Evolutionary conservation across 306 rosid genomes (phyloP).

Genomic region (Lotus japonicus): DNA sequence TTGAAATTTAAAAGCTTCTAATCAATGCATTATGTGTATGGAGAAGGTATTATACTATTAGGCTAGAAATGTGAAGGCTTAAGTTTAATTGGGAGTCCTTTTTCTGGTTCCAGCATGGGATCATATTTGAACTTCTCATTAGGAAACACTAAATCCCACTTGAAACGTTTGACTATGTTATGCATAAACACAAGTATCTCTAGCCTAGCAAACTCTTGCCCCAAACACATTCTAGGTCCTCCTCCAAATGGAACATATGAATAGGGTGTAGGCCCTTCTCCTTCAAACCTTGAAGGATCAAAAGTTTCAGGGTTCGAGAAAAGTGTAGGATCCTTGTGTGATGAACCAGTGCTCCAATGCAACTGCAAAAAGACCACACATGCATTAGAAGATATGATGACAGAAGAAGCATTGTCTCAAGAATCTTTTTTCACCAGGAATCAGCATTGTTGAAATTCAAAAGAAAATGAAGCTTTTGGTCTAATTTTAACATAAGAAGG

Average conservation of each 20-base stretch:
- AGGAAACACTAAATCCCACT: constrained; percentile 40
- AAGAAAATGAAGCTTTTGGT: not conserved
- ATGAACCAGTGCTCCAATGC: constrained; percentile 31
- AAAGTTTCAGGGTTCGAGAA: constrained; percentile 36
- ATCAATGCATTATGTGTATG: too few relatives aligned
- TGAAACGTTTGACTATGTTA: constrained; percentile 37
- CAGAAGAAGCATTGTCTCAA: not conserved
- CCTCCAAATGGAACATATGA: constrained; percentile 48
- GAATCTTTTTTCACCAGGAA: too few relatives aligned
- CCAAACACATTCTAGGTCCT: constrained; percentile 56
- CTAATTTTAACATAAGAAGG: not conserved
- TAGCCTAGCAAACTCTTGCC: constrained; percentile 48
- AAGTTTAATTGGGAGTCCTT: constrained; percentile 40
- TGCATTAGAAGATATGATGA: not conserved
- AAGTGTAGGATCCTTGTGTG: constrained; percentile 39
- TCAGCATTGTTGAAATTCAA: not conserved
- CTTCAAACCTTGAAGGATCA: constrained; percentile 50
- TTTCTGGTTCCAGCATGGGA: constrained; percentile 34
- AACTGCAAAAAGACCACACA: constrained; percentile 19
- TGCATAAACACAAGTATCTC: constrained; percentile 46
- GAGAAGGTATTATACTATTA: too few relatives aligned
- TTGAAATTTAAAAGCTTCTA: too few relatives aligned
- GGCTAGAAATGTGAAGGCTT: constrained; percentile 1
- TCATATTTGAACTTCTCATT: constrained; percentile 38
- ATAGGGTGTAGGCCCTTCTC: constrained; percentile 35